phyloP scores from a whole-genome alignment of 352 stramenopile species.

The Phytophthora niederhauseri region DNA sequence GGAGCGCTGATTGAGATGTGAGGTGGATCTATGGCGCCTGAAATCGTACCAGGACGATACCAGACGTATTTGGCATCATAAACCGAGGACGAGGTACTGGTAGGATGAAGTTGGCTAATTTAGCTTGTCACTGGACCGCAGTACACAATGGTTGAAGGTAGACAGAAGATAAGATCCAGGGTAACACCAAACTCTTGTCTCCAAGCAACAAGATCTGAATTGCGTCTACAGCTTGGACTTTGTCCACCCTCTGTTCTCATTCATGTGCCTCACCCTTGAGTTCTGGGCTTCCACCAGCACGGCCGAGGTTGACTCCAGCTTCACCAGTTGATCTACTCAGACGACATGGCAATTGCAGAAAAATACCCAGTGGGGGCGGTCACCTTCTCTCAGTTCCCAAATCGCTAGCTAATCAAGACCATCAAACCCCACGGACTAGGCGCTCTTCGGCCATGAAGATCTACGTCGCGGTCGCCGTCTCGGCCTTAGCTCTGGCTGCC shows the following conservation, averaged over 20 bases:
- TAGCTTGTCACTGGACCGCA: not conserved
- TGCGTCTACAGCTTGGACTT: too few species aligned
- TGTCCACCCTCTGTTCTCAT: not conserved
- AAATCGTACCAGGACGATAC: not conserved
- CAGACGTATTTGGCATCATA: not conserved
- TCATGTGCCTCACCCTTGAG: not conserved
- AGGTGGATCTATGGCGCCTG: not conserved
- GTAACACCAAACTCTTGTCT: not conserved
- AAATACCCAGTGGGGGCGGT: not conserved
- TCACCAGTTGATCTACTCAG: not conserved
- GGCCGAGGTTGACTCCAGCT: too few species aligned
- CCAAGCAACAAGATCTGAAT: too few species aligned
- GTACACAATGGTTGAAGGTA: too few species aligned
- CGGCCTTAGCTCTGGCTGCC: slow-evolving; percentile 15
- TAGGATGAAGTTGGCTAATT: not conserved
- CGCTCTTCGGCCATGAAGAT: slow-evolving; percentile 24
- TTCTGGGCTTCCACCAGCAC: not conserved
- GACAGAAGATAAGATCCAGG: not conserved
- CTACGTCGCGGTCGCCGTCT: slow-evolving; percentile 24
- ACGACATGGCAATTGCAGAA: not conserved
- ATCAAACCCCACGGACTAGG: not conserved
- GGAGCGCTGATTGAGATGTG: slow-evolving; percentile 10
- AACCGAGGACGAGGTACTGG: not conserved
- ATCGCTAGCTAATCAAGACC: slow-evolving; percentile 1
- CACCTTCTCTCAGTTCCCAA: slow-evolving; percentile 17